Conservation (phyloP, 192 early-diverging fungal genomes). For the Podila epigama region DNA sequence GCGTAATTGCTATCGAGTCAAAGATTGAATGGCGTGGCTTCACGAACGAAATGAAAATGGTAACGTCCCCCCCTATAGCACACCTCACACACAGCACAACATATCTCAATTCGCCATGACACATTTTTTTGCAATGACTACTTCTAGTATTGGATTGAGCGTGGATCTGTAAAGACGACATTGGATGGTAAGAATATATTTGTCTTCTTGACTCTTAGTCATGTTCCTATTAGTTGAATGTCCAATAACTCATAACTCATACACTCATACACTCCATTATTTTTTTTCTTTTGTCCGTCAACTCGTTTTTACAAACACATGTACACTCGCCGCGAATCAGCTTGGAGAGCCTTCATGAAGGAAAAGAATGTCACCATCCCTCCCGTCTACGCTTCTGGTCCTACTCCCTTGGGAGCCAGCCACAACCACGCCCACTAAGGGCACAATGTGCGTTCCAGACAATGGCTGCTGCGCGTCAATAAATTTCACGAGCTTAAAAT, state of each 20-base stretch:
- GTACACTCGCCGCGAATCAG: no score
- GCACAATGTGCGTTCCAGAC: no score
- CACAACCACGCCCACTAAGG: neutral
- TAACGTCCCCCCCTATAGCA: neutral
- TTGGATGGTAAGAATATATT: slow-evolving; percentile 12
- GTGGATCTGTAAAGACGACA: slow-evolving; percentile 34
- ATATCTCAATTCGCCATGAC: neutral
- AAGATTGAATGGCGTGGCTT: slow-evolving; percentile 50
- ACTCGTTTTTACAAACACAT: no score
- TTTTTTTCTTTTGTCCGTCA: neutral
- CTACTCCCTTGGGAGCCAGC: no score
- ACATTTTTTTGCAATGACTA: neutral
- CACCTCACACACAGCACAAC: neutral
- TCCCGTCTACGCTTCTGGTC: slow-evolving; percentile 17
- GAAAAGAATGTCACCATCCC: slow-evolving; percentile 26
- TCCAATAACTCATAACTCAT: neutral
- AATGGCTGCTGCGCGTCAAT: no score
- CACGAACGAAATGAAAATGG: slow-evolving; percentile 48
- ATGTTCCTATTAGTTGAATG: neutral
- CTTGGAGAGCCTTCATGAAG: slow-evolving; percentile 32
- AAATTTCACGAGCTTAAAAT: no score
- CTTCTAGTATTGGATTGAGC: slow-evolving; percentile 43
- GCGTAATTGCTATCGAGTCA: slow-evolving; percentile 46
- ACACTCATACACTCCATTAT: neutral
- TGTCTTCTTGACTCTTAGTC: neutral